Conservation (phyloP, 805 yeast species). For the Candida maris region DNA sequence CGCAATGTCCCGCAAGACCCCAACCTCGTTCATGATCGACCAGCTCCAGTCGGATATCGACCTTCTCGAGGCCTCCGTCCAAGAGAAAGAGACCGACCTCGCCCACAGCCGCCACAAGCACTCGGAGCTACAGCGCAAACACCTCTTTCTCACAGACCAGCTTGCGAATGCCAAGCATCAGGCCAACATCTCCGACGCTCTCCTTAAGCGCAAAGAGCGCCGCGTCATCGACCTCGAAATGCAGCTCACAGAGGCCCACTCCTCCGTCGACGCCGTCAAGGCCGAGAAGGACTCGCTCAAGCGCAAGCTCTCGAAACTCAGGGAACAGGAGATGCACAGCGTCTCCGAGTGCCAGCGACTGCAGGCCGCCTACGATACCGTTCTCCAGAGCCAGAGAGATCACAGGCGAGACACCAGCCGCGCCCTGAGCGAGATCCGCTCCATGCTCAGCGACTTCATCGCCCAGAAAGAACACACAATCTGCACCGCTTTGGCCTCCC, state of each 20-base stretch:
- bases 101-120: constrained; percentile 52
- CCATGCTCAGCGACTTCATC: constrained; percentile 37
- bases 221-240: constrained; percentile 63
- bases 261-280: constrained; percentile 45
- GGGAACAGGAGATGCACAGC: constrained; percentile 41
- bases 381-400: constrained; percentile 47
- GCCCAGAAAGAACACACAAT: constrained; percentile 26
- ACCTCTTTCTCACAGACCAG: constrained; percentile 58
- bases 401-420: constrained; percentile 46
- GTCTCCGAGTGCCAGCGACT: constrained; percentile 53
- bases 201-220: constrained; percentile 67
- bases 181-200: constrained; percentile 66
- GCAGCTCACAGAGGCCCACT: constrained; percentile 45
- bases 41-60: constrained; percentile 31
- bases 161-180: constrained; percentile 72
- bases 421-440: constrained; percentile 39
- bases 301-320: constrained; percentile 45
- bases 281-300: constrained; percentile 49
- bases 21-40: constrained; percentile 33
- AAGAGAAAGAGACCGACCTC: constrained; percentile 28
- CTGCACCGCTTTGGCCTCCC: constrained; percentile 5
- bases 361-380: constrained; percentile 55
- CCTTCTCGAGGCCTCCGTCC: constrained; percentile 18
- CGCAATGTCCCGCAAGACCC: constrained; percentile 2
- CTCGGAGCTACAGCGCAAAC: constrained; percentile 41